phyloP scores from a whole-genome alignment of 805 yeast species.

The Myxozyma nipponensis region DNA sequence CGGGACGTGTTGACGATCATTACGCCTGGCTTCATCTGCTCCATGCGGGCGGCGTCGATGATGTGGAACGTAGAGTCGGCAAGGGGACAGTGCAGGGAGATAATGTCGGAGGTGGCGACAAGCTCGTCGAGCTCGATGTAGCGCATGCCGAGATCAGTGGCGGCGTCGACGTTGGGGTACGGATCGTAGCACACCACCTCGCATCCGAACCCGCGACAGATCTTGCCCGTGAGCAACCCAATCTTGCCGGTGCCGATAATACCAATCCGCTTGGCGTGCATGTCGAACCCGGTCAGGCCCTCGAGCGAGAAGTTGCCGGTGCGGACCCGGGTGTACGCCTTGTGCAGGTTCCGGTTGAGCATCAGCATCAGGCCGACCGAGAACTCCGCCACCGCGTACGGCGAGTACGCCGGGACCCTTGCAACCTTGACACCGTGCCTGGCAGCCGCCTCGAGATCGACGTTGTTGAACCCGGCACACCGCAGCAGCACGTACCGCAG shows the following conservation, averaged over 20 bases:
- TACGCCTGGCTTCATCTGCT: conserved; percentile 46
- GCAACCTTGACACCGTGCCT: conserved; percentile 29
- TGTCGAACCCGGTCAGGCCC: conserved; percentile 32
- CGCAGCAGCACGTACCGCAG: conserved; percentile 28
- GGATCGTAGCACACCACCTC: conserved; percentile 45
- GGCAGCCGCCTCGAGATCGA: conserved; percentile 30
- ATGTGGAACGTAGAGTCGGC: conserved; percentile 45
- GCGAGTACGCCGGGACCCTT: conserved; percentile 33
- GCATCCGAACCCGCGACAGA: conserved; percentile 46
- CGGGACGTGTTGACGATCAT: conserved; percentile 48
- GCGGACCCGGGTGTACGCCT: conserved; percentile 32
- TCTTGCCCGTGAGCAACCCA: conserved; percentile 44
- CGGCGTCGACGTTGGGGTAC: conserved; percentile 32
- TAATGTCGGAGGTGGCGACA: conserved; percentile 40
- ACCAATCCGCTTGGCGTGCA: conserved; percentile 44
- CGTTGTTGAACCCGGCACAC: conserved; percentile 33
- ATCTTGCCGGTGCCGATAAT: conserved; percentile 49
- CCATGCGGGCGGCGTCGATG: conserved; percentile 40
- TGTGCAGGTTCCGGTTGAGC: conserved; percentile 32
- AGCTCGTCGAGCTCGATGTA: conserved; percentile 43
- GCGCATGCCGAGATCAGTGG: conserved; percentile 38
- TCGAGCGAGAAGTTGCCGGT: conserved; percentile 32
- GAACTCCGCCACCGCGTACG: conserved; percentile 34
- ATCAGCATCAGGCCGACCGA: conserved; percentile 32
- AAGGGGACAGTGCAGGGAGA: conserved; percentile 47